These are phyloP conservation scores for Rosa chinensis DNA, from an alignment of 306 rosid species.

Conservation along the genomic window DNA sequence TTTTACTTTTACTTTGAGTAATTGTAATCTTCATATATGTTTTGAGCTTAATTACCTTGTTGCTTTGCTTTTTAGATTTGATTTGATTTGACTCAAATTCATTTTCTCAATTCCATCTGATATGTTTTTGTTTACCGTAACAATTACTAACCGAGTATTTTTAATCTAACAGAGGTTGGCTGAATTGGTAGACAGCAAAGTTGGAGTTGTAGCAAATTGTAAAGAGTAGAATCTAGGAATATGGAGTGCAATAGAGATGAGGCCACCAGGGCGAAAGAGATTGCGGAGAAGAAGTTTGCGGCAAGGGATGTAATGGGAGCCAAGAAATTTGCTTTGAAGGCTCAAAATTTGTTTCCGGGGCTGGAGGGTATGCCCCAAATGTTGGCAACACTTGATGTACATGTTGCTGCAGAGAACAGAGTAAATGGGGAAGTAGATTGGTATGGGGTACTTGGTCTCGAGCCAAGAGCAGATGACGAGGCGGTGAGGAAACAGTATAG, in stretches of 20 bases:
- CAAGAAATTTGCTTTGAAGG: conserved; percentile 84
- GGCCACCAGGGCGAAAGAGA: conserved; percentile 79
- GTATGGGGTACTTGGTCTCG: conserved; percentile 84
- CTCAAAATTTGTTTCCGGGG: conserved; percentile 69
- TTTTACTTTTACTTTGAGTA: background rate
- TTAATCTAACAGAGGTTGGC: background rate
- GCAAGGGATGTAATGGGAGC: conserved; percentile 68
- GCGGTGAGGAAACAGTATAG: conserved; percentile 67
- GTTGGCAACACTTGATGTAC: conserved; percentile 78
- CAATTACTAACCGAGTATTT: background rate
- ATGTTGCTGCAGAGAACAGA: conserved; percentile 66
- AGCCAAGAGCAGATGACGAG: conserved; percentile 68
- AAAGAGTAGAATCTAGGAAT: conserved; percentile 22
- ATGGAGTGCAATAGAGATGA: conserved; percentile 98
- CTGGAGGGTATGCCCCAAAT: conserved; percentile 81
- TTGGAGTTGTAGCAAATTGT: conserved; percentile 22
- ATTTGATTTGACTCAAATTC: background rate
- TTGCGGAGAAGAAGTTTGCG: conserved; percentile 76
- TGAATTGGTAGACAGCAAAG: conserved; percentile 1
- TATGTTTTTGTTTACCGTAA: background rate
- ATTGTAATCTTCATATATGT: background rate
- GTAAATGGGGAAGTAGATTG: conserved; percentile 77
- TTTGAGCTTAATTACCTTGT: conserved; percentile 1
- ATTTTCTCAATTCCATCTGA: background rate
- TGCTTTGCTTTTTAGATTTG: background rate